Percentiles rank a stretch among this genome's conserved stretches.
These are phyloP conservation scores for Wickerhamiella brachini DNA, from an alignment of 805 yeast species.

Conservation along the genomic window DNA sequence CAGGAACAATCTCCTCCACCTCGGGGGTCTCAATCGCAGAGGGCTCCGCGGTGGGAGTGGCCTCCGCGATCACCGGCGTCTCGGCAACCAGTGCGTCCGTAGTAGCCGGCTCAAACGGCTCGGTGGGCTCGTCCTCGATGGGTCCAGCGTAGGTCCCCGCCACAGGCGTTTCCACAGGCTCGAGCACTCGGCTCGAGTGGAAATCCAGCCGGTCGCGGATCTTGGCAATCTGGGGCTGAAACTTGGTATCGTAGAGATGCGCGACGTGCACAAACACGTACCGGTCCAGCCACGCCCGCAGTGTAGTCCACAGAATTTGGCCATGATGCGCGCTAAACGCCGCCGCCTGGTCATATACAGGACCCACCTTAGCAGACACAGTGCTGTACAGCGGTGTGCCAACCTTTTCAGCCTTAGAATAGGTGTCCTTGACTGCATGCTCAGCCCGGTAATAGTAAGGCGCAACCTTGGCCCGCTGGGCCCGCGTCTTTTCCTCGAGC, in stretches of 20 bases:
- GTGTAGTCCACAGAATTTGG: not conserved
- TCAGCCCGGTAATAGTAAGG: not conserved
- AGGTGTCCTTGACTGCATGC: not conserved
- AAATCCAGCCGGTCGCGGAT: conserved; percentile 1
- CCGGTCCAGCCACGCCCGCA: not conserved
- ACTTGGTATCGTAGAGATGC: not conserved
- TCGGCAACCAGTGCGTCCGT: not conserved
- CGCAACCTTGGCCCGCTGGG: not conserved
- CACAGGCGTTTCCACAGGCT: not conserved
- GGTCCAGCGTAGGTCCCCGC: not conserved
- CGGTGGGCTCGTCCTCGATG: not conserved
- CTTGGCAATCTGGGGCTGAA: conserved; percentile 1
- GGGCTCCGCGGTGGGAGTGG: not conserved
- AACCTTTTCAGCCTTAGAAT: not conserved
- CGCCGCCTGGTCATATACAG: not conserved
- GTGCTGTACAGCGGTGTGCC: not conserved
- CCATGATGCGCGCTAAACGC: not conserved
- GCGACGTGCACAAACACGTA: not conserved
- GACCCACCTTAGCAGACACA: not conserved
- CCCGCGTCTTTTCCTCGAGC: not conserved
- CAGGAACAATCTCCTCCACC: not conserved
- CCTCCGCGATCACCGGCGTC: not conserved
- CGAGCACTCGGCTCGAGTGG: not conserved
- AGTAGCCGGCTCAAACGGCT: not conserved
- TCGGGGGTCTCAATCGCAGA: not conserved